Percentiles rank a stretch among this genome's conserved stretches.
Conservation (phyloP, 257 asterid genomes). For the Solanum ossicruentum region DNA sequence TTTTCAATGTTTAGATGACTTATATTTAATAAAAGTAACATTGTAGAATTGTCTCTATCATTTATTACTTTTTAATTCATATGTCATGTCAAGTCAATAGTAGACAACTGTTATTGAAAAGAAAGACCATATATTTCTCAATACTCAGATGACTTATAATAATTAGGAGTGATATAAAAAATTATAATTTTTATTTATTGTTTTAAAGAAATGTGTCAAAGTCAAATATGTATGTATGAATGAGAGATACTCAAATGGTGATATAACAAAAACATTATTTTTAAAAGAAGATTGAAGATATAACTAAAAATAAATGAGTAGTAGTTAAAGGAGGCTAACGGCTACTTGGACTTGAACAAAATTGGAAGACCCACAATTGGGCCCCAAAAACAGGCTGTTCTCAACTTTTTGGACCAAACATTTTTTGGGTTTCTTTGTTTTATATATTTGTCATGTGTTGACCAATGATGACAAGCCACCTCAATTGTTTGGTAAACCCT, state of each 20-base stretch:
- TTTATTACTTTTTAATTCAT: too few species aligned
- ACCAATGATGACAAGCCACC: neutral
- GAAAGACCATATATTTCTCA: too few species aligned
- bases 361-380: neutral
- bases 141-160: neutral
- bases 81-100: too few species aligned
- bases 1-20: too few species aligned
- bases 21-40: too few species aligned
- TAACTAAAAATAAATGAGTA: fast-evolving
- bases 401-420: neutral
- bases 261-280: too few species aligned
- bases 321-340: slow-evolving; percentile 22
- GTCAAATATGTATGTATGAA: too few species aligned
- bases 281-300: neutral
- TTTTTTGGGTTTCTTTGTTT: neutral
- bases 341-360: slow-evolving; percentile 42
- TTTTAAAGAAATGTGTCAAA: too few species aligned
- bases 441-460: neutral
- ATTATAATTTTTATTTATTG: neutral
- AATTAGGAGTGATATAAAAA: neutral
- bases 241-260: neutral
- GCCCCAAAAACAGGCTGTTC: neutral
- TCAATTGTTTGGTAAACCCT: neutral
- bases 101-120: too few species aligned
- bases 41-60: too few species aligned